phyloP scores from a whole-genome alignment of 2,329 filamentous ascomycete genomes.

The Sporothrix mexicana region DNA sequence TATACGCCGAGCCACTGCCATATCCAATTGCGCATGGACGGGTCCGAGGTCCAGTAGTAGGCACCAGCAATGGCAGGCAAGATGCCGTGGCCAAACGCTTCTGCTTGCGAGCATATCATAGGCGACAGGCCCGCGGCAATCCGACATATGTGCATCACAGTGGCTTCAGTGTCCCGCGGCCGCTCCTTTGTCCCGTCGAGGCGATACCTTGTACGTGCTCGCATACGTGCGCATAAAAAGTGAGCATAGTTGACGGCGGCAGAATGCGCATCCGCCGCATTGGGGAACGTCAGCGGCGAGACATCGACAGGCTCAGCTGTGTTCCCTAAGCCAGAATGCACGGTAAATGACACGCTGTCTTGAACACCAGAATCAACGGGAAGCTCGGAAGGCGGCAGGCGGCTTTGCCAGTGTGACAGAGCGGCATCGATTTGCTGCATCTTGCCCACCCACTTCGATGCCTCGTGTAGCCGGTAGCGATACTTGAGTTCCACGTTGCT shows the following conservation, averaged over 20 bases:
- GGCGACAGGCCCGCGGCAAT: background rate
- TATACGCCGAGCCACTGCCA: background rate
- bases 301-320: background rate
- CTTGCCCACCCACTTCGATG: background rate
- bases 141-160: background rate
- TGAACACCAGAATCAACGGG: background rate
- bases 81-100: background rate
- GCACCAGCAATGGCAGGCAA: background rate
- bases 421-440: background rate
- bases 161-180: background rate
- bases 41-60: background rate
- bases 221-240: background rate
- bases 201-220: background rate
- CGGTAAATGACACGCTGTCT: background rate
- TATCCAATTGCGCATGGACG: background rate
- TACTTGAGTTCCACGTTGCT: background rate
- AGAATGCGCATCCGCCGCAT: background rate
- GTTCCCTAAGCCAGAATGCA: background rate
- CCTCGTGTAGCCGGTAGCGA: background rate
- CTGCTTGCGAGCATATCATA: background rate
- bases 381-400: background rate
- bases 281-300: background rate
- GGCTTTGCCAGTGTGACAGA: background rate
- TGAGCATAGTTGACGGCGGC: background rate
- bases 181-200: background rate